phyloP scores from a whole-genome alignment of 768 basidiomycete species.

The Zangia roseola region DNA sequence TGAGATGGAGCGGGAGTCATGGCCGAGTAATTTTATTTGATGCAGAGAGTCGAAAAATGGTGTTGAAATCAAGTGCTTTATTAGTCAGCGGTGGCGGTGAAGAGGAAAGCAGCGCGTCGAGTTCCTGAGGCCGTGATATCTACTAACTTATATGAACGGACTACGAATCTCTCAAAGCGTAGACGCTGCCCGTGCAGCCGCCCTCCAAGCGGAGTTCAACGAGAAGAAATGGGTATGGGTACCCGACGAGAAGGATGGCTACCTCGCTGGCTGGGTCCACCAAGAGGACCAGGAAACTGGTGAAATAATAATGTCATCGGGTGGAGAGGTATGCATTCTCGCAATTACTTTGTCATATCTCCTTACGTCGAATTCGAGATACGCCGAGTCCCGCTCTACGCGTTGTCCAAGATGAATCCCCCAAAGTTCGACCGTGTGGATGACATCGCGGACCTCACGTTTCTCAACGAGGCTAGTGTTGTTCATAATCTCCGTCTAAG shows the following conservation, averaged over 20 bases:
- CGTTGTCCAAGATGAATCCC: slow-evolving; percentile 94
- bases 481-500: slow-evolving; percentile 95
- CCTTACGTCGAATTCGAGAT: slow-evolving; percentile 40
- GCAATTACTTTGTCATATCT: background rate
- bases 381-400: slow-evolving; percentile 70
- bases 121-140: slow-evolving; percentile 5
- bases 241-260: slow-evolving; percentile 88
- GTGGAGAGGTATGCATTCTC: slow-evolving; percentile 64
- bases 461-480: slow-evolving; percentile 96
- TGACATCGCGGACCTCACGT: slow-evolving; percentile 97
- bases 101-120: too few species aligned
- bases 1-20: too few species aligned
- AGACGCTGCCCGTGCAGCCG: slow-evolving; percentile 81
- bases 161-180: slow-evolving; percentile 50
- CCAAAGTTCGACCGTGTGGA: slow-evolving; percentile 98
- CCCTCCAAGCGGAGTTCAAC: slow-evolving; percentile 93
- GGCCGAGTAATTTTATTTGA: too few species aligned
- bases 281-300: slow-evolving; percentile 81
- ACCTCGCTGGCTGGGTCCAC: slow-evolving; percentile 92
- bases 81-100: too few species aligned
- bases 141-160: slow-evolving; percentile 50
- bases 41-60: too few species aligned
- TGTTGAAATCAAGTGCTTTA: too few species aligned
- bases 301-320: slow-evolving; percentile 81
- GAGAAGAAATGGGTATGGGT: slow-evolving; percentile 99